Base-by-base conservation (phyloP, 164 flowering plant genomes). In the Euptelea pleiosperma region DNA sequence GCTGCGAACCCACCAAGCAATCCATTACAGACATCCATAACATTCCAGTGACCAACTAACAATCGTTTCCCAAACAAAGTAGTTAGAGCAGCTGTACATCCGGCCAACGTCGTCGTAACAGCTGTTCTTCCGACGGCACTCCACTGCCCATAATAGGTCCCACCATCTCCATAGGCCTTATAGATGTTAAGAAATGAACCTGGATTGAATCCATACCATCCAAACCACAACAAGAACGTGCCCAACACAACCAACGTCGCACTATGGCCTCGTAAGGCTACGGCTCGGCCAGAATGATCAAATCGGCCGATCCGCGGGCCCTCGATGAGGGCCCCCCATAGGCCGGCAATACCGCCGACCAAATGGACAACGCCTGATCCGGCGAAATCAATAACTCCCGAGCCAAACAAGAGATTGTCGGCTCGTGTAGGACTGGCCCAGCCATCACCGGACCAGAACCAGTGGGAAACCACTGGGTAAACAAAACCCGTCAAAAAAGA, bases 141-240 rank as follows among this genome's bases (percentile, higher is more conserved):
- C 94, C 94, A 87, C 37, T 82, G 86, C 1, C 90, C 94, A 64
- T 82, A 74, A 41, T 61, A 72, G 36, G 22, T 12, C 2, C 78
- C 79, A 6, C 66, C 22, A 0, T 12, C 33, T 1, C 22, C 21
- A 62, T 87, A 87, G 0, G 78, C 25, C 12, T 22, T 36, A 3
- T 68, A 26, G 37, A 87, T 87, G 21, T 55, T 74, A n/a, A 36
- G 24, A 52, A 87, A 87, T 0, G 94, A 86, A 9, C 89, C 89
- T 0, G 93, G 93, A 63, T 86, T 86, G 67, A 86, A 86, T 4
- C 94, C 94, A 68, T 82, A 86, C 94, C 94, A 86, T 0, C 89
- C 94, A 58, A 86, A 86, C 93, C 93, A 86, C 1, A 86, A 71
- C 58, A 86, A 24, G 69, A 86, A 86, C 2, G 93, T 77, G 6